Evolutionary conservation across 1,284 basidiomycete species (phyloP), one percentile per base, ranked within the genome.

Genomic region (Schizophyllum commune): DNA sequence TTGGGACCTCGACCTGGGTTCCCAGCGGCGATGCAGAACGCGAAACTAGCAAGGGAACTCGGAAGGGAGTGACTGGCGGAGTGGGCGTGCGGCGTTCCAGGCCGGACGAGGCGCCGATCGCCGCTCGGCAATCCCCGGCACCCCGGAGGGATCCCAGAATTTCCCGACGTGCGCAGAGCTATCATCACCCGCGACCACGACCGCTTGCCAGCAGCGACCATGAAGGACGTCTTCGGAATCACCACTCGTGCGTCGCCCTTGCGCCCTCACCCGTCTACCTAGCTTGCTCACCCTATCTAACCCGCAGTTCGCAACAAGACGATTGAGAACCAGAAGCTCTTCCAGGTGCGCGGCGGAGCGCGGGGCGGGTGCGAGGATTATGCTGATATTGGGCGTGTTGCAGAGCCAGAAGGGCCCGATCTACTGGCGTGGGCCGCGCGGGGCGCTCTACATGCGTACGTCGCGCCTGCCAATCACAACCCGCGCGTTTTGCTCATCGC

Each of bases 251-350:
- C 39, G 21, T 61, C 55, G 21, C 54, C 22, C 63, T 57, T 19
- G 32, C 32, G 32, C 54, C 54, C 55, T 58, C 7, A 62, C 34
- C 3, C 9, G 9, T 39, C 39, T 13, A 47, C 39, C 9, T 3
- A 3, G 2, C 39, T 47, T 8, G 9, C 39, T 13, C 39, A 11
- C 39, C 39, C 39, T 17, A 27, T 27, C 27, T 27, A 2, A 27
- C 17, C 39, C 17, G 39, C 68, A 88, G 89, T 79, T 64, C 84
- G 83, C 64, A 89, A 91, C 78, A 72, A 69, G 61, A 79, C 89
- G 64, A 70, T 82, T 58, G 82, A 86, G 74, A 84, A 74, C 71
- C 89, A 91, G 75, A 82, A 75, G 74, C 63, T 70, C 61, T 79
- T 83, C 71, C 89, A 91, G 79, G 89, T 89, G 62, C 58, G 74